phyloP scores from a whole-genome alignment of 495 filamentous ascomycete genomes.

The Podospora anserina region DNA sequence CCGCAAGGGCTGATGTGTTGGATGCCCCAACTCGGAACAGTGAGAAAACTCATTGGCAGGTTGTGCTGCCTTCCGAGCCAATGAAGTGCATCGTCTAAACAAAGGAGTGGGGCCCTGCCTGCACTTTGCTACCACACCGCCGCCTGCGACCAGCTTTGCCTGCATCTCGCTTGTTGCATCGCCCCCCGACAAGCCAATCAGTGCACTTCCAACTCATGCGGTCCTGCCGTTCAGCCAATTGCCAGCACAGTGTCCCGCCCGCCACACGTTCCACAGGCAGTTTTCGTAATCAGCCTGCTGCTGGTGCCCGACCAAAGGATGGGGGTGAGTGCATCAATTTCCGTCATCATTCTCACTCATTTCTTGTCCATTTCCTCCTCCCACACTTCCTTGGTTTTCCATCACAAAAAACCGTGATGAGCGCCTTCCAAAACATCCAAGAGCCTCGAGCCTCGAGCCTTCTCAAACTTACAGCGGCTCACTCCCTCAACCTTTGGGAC shows the following conservation, averaged over 20 bases:
- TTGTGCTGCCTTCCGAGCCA: conserved; percentile 7
- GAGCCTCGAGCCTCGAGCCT: not conserved
- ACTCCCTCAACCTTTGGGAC: not conserved
- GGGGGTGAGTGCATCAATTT: conserved; percentile 9
- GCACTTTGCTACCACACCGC: conserved; percentile 7
- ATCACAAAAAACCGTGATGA: not conserved
- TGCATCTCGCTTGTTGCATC: conserved; percentile 1
- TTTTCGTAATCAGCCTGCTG: conserved; percentile 13
- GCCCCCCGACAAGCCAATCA: conserved; percentile 17
- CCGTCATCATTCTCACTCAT: conserved; percentile 7
- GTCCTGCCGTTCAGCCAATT: conserved; percentile 11
- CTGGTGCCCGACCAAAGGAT: conserved; percentile 3
- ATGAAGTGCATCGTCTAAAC: not conserved
- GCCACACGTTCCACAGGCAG: conserved; percentile 2
- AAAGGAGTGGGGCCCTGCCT: not conserved
- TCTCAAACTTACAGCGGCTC: not conserved
- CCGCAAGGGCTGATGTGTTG: conserved; percentile 15
- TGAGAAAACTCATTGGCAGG: conserved; percentile 14
- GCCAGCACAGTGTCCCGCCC: not conserved
- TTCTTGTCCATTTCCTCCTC: not conserved
- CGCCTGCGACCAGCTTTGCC: not conserved
- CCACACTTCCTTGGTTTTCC: conserved; percentile 4
- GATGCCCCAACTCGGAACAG: conserved; percentile 14
- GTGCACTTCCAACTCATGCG: conserved; percentile 7
- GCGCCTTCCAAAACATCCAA: not conserved